These are phyloP conservation scores for Exsudoporus floridanus DNA, from an alignment of 1,284 basidiomycete species.

Conservation along the genomic window DNA sequence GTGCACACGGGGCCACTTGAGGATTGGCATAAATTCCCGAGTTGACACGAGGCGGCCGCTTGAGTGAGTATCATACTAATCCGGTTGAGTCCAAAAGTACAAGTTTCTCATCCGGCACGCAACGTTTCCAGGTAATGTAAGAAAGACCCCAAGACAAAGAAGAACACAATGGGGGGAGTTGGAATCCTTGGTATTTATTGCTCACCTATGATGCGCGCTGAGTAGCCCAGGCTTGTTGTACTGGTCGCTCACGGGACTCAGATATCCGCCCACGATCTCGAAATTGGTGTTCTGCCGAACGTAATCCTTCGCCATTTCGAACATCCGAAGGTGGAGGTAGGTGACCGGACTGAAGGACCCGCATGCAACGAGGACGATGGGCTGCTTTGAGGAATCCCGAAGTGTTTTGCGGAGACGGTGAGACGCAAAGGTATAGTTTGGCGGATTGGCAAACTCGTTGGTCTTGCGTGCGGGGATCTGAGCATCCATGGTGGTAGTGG, in stretches of 20 bases:
- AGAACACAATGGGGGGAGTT: not conserved
- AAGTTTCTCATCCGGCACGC: conserved; percentile 9
- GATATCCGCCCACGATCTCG: conserved; percentile 91
- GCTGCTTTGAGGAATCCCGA: conserved; percentile 63
- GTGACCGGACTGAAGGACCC: conserved; percentile 83
- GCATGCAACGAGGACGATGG: conserved; percentile 76
- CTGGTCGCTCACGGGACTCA: conserved; percentile 91
- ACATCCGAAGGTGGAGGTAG: conserved; percentile 89
- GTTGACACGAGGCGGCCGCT: conserved; percentile 23
- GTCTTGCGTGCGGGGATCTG: conserved; percentile 22
- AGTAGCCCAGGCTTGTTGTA: conserved; percentile 91
- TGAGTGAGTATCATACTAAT: conserved; percentile 11
- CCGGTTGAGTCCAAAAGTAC: conserved; percentile 3
- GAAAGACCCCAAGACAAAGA: conserved; percentile 1
- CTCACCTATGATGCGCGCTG: conserved; percentile 77
- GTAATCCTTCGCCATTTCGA: conserved; percentile 97
- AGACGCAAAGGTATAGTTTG: conserved; percentile 63
- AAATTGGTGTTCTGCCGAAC: conserved; percentile 90
- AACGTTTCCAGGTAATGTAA: conserved; percentile 2
- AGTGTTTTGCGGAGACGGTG: conserved; percentile 60
- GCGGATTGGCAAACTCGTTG: conserved; percentile 49
- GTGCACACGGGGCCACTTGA: not conserved
- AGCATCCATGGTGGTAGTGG: conserved; percentile 30
- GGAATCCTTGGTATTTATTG: conserved; percentile 14
- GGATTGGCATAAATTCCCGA: not conserved